Evolutionary conservation across 495 filamentous ascomycete genomes (phyloP).

Genomic region (Aspergillus baeticus): DNA sequence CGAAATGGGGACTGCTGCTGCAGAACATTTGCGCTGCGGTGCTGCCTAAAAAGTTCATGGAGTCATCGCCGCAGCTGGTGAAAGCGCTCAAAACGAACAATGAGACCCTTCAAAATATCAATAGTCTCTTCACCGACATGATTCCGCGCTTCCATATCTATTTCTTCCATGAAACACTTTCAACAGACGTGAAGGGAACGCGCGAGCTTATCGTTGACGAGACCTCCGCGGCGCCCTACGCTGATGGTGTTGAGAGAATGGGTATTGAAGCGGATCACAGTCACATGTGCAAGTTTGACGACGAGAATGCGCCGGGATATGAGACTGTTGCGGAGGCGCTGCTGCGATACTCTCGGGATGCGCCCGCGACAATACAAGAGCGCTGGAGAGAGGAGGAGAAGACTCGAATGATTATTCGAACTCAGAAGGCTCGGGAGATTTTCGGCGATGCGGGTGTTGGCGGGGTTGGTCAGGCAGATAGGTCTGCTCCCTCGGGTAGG

Average conservation of each 20-base stretch:
- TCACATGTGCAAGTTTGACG: slow-evolving; percentile 86
- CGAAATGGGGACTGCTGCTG: slow-evolving; percentile 72
- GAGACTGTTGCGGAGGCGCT: slow-evolving; percentile 70
- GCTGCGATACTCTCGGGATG: slow-evolving; percentile 63
- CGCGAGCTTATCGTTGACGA: slow-evolving; percentile 70
- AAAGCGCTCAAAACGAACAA: slow-evolving; percentile 73
- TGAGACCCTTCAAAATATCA: slow-evolving; percentile 80
- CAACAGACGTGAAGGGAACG: slow-evolving; percentile 62
- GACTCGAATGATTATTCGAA: slow-evolving; percentile 43
- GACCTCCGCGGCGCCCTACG: slow-evolving; percentile 68
- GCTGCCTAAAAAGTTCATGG: slow-evolving; percentile 67
- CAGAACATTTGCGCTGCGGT: slow-evolving; percentile 71
- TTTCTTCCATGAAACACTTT: slow-evolving; percentile 69
- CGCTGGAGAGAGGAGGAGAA: slow-evolving; percentile 66
- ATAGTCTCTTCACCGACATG: slow-evolving; percentile 71
- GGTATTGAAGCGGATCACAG: slow-evolving; percentile 82
- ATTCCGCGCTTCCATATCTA: slow-evolving; percentile 70
- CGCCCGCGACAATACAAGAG: slow-evolving; percentile 53
- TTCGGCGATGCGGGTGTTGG: slow-evolving; percentile 27
- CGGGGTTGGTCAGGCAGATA: slow-evolving; percentile 21
- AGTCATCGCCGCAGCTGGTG: slow-evolving; percentile 67
- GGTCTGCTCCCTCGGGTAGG: slow-evolving; percentile 27
- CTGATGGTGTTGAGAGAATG: slow-evolving; percentile 72
- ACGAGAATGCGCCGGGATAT: slow-evolving; percentile 69
- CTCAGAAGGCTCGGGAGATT: slow-evolving; percentile 39